Base-by-base conservation (phyloP, 2,329 filamentous ascomycete genomes). In the Lasiodiplodia sp. region DNA sequence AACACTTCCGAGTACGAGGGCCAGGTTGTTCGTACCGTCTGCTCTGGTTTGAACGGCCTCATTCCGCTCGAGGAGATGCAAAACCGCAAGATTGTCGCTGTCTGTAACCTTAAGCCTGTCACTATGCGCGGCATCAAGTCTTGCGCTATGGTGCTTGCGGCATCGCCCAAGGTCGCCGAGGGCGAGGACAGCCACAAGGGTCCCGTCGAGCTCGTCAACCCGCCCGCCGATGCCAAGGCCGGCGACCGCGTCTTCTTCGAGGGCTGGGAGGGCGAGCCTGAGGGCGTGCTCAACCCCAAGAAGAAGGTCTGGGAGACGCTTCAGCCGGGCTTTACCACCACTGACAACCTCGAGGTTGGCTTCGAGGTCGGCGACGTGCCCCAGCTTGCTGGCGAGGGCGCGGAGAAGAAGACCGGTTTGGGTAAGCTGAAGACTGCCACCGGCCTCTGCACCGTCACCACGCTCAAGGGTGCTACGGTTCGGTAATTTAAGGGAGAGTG, bases 241-340 rank as follows among this genome's bases (percentile, higher is more conserved):
- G 96, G 96, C 69, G 93, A 97, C 78, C 86, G 92, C 16, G 92
- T 98, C 64, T 94, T 87, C 86, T 99, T 99, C 78, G 92, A 98
- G 79, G 96, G 96, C 58, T 99, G 93, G 90, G 87, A 93, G 80
- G 94, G 93, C 69, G 92, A 97, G 85, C 94, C 96, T 0, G 96
- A 99, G 87, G 91, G 91, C 71, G 89, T 95, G 64, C 87, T 99
- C 69, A 99, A 98, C 87, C 96, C 96, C 69, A 99, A 99, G 91
- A 99, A 98, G 90, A 98, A 98, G 90, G 85, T 98, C 70, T 98
- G 95, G 94, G 96, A 99, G 86, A 93, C 87, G 11, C 93, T 97
- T 83, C 95, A 98, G 86, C 94, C 94, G 1, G 96, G 95, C 0
- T 98, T 98, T 83, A 97, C 92, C 37, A 99, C 95, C 8, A 97